phyloP scores from a whole-genome alignment of 1,139 yeast genomes.

The Pichia sp. region DNA sequence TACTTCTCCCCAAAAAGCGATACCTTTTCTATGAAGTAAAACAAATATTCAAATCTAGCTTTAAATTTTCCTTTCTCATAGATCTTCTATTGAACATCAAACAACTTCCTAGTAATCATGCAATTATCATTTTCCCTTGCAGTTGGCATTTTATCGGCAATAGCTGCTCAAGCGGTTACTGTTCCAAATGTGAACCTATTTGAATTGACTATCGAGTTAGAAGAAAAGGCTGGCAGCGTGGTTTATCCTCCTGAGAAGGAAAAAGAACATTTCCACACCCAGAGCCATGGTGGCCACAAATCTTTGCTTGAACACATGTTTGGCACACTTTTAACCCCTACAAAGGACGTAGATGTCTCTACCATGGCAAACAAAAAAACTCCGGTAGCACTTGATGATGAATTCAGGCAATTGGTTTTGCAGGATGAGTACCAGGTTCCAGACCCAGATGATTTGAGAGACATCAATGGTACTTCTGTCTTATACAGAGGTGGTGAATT shows the following conservation, averaged over 20 bases:
- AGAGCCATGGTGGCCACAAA: neutral
- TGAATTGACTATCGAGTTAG: constrained; percentile 8
- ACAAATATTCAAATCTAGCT: too few relatives aligned
- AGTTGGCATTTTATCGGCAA: constrained; percentile 6
- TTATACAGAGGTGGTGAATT: constrained; percentile 29
- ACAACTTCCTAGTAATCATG: neutral
- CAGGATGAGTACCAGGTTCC: constrained; percentile 35
- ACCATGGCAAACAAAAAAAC: constrained; percentile 27
- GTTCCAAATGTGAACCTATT: constrained; percentile 10
- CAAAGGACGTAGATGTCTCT: constrained; percentile 23
- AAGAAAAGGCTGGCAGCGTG: constrained; percentile 13
- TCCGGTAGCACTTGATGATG: constrained; percentile 30
- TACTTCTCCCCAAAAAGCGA: too few relatives aligned
- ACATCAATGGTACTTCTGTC: constrained; percentile 33
- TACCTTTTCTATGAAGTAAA: too few relatives aligned
- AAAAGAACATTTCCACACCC: neutral
- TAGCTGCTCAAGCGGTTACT: constrained; percentile 10
- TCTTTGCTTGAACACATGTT: constrained; percentile 35
- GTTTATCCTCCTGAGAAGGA: neutral
- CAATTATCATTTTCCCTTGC: neutral
- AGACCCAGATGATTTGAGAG: constrained; percentile 36
- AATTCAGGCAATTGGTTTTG: constrained; percentile 29
- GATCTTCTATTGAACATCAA: too few relatives aligned
- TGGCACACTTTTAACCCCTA: constrained; percentile 33
- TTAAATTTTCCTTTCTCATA: neutral